Percentiles rank a stretch among this genome's conserved stretches.
phyloP scores from a whole-genome alignment of 805 yeast species.

The Yarrowia bubula region DNA sequence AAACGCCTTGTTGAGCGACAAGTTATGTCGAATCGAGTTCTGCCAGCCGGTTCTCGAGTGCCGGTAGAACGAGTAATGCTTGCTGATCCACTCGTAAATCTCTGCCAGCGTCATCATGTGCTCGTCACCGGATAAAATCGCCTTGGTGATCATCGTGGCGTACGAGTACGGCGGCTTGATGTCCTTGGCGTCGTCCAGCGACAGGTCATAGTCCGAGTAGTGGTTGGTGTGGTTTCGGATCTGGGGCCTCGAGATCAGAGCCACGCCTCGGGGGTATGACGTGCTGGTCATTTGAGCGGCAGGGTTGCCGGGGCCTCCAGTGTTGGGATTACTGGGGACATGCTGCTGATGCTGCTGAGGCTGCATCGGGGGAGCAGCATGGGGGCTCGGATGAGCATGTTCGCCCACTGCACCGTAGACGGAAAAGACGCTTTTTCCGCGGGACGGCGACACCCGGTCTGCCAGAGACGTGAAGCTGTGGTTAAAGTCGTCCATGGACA shows the following conservation, averaged over 20 bases:
- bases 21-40: conserved; percentile 92
- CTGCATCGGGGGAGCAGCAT: background rate
- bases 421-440: background rate
- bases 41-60: conserved; percentile 97
- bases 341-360: background rate
- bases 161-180: conserved; percentile 96
- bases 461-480: conserved; percentile 21
- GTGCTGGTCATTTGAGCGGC: background rate
- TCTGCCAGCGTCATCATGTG: conserved; percentile 88
- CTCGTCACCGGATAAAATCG: conserved; percentile 82
- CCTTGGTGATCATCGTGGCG: conserved; percentile 98
- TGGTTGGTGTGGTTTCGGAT: conserved; percentile 37
- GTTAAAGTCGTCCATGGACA: conserved; percentile 19
- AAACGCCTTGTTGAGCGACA: conserved; percentile 93
- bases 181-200: conserved; percentile 87
- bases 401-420: background rate
- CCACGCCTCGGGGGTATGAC: conserved; percentile 44
- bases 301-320: background rate
- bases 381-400: background rate
- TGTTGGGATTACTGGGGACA: background rate
- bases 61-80: conserved; percentile 87
- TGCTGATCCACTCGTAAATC: conserved; percentile 85
- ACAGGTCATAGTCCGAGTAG: conserved; percentile 47
- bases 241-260: conserved; percentile 45
- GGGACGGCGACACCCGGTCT: background rate